phyloP scores from a whole-genome alignment of 2,329 filamentous ascomycete species.

The Fusarium solani-melongenae region DNA sequence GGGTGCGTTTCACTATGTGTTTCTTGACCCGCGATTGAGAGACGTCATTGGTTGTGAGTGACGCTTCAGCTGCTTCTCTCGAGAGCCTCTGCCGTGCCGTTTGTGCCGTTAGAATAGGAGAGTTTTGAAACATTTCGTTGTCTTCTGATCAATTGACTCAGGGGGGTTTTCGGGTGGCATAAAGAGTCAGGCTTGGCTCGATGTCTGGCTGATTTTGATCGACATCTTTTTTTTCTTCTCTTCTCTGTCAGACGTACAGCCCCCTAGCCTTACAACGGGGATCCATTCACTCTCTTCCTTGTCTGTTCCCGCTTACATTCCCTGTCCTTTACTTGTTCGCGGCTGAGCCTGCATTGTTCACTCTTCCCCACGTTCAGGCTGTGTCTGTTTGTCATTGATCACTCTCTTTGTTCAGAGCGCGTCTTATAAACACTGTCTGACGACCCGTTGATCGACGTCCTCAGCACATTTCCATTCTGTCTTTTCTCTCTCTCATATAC shows the following conservation, averaged over 20 bases:
- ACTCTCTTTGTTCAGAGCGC: background rate
- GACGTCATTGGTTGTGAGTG: background rate
- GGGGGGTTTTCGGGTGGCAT: background rate
- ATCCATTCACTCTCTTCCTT: background rate
- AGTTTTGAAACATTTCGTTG: background rate
- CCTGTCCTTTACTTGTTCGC: background rate
- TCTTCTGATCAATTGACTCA: background rate
- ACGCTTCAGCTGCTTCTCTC: background rate
- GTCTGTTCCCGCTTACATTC: background rate
- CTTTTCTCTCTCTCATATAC: background rate
- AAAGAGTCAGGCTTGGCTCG: background rate
- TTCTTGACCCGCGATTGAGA: background rate
- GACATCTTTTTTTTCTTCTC: background rate
- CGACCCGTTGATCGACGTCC: background rate
- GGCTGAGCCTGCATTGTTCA: background rate
- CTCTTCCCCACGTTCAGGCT: background rate
- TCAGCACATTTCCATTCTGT: background rate
- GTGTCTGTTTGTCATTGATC: background rate
- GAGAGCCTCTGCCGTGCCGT: background rate
- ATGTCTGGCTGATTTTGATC: background rate
- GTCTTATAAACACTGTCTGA: background rate
- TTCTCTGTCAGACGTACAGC: background rate
- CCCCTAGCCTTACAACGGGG: background rate
- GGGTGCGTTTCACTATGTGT: background rate
- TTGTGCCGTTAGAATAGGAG: background rate